A percentile compares a stretch with the other conserved stretches of the same genome.
These are phyloP conservation scores for Nemophila menziesii DNA, from an alignment of 257 asterid genomes.

Conservation along the genomic window DNA sequence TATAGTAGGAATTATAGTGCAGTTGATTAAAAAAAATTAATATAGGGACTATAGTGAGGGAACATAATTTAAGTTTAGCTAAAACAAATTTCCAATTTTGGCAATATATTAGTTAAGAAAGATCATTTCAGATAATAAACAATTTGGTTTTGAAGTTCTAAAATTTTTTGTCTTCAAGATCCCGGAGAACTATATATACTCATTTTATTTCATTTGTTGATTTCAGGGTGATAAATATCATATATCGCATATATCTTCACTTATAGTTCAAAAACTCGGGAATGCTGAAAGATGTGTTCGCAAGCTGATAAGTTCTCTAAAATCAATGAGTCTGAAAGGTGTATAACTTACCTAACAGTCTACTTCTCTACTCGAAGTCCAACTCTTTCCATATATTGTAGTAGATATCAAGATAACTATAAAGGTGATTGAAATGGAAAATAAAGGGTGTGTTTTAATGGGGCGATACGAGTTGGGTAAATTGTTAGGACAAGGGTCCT, in stretches of 20 bases:
- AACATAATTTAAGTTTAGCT: no score
- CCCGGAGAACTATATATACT: not conserved
- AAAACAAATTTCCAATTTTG: no score
- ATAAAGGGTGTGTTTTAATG: slow-evolving; percentile 41
- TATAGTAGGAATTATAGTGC: no score
- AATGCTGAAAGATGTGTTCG: slow-evolving; percentile 86
- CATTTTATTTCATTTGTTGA: not conserved
- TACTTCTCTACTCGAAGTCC: slow-evolving; percentile 3
- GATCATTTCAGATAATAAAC: not conserved
- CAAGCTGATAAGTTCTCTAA: slow-evolving; percentile 23
- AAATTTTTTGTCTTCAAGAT: not conserved
- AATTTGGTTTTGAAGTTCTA: not conserved
- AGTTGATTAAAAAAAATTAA: no score
- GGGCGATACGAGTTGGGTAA: slow-evolving; percentile 61
- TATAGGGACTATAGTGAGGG: no score
- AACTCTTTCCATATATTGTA: slow-evolving; percentile 3
- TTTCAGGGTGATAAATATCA: not conserved
- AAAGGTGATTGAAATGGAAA: slow-evolving; percentile 80
- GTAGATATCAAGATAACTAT: slow-evolving; percentile 13
- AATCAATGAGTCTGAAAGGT: slow-evolving; percentile 23
- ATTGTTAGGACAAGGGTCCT: slow-evolving; percentile 52
- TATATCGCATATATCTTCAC: not conserved
- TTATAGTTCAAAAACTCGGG: slow-evolving; percentile 33
- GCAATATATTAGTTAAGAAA: no score
- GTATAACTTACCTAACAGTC: slow-evolving; percentile 1